A percentile compares a stretch with the other conserved stretches of the same genome.
These are phyloP conservation scores for Alternaria consortialis DNA, from an alignment of 2,329 filamentous ascomycete genomes.

Conservation along the genomic window DNA sequence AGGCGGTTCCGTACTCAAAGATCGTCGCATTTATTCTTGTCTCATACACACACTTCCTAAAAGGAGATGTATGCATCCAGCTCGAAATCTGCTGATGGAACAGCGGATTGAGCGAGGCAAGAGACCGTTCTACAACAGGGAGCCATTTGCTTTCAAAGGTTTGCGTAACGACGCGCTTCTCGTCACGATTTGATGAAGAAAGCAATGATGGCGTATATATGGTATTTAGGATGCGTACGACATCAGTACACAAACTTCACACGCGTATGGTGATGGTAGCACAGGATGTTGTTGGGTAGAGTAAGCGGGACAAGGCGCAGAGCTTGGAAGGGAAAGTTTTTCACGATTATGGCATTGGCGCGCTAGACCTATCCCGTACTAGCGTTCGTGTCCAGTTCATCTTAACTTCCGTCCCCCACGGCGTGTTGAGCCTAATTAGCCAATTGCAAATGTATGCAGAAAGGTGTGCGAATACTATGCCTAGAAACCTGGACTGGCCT, in stretches of 20 bases:
- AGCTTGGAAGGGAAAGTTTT: conserved; percentile 15
- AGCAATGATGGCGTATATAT: no score
- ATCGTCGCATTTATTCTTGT: conserved; percentile 51
- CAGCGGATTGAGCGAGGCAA: conserved; percentile 52
- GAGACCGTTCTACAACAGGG: conserved; percentile 37
- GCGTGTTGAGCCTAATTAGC: conserved; percentile 4
- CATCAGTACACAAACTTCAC: not conserved
- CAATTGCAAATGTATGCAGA: not conserved
- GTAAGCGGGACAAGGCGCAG: conserved; percentile 3
- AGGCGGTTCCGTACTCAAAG: conserved; percentile 53
- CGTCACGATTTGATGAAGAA: not conserved
- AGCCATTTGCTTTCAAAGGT: not conserved
- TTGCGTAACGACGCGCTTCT: not conserved
- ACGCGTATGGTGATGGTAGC: not conserved
- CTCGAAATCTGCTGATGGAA: conserved; percentile 48
- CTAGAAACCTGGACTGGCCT: not conserved
- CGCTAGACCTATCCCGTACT: not conserved
- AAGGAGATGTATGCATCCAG: conserved; percentile 42
- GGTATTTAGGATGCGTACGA: not conserved
- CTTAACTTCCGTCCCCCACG: conserved; percentile 10
- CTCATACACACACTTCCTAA: conserved; percentile 40
- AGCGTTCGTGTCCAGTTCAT: not conserved
- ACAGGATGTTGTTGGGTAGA: conserved; percentile 6
- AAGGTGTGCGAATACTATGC: not conserved
- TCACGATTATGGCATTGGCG: conserved; percentile 2